phyloP scores from a whole-genome alignment of 2,329 filamentous ascomycete species.

The Berkeleyomyces rouxiae region DNA sequence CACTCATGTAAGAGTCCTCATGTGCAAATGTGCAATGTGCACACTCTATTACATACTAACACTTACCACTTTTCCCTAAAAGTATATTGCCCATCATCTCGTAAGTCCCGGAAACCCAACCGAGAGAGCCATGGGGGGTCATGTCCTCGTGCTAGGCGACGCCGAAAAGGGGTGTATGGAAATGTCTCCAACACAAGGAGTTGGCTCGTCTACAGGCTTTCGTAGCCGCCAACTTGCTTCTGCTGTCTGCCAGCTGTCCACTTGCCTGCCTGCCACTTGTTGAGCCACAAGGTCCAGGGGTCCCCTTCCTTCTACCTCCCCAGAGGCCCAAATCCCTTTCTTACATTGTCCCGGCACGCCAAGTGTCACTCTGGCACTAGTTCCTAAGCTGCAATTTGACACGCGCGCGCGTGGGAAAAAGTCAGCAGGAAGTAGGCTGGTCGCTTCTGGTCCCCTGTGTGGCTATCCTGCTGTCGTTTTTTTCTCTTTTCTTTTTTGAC shows the following conservation, averaged over 20 bases:
- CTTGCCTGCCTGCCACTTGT: neutral
- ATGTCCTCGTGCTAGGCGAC: neutral
- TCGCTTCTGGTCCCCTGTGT: no score
- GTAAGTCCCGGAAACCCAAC: neutral
- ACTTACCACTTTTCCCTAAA: no score
- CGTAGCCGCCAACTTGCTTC: no score
- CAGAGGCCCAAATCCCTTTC: neutral
- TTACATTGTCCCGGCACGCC: neutral
- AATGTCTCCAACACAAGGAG: neutral
- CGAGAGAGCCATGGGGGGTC: no score
- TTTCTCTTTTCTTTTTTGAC: neutral
- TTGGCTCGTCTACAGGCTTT: no score
- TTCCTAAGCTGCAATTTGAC: neutral
- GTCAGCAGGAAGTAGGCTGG: neutral
- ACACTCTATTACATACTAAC: no score
- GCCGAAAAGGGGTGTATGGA: neutral
- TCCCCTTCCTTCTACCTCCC: neutral
- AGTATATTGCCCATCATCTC: neutral
- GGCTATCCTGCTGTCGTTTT: no score
- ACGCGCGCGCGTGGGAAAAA: neutral
- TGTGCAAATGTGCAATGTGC: no score
- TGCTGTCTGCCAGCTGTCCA: no score
- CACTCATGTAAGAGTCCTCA: no score
- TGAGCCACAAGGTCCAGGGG: neutral
- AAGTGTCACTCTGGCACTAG: conserved; percentile 1